phyloP scores from a whole-genome alignment of 2,329 filamentous ascomycete genomes.

The Colletotrichum navitas region DNA sequence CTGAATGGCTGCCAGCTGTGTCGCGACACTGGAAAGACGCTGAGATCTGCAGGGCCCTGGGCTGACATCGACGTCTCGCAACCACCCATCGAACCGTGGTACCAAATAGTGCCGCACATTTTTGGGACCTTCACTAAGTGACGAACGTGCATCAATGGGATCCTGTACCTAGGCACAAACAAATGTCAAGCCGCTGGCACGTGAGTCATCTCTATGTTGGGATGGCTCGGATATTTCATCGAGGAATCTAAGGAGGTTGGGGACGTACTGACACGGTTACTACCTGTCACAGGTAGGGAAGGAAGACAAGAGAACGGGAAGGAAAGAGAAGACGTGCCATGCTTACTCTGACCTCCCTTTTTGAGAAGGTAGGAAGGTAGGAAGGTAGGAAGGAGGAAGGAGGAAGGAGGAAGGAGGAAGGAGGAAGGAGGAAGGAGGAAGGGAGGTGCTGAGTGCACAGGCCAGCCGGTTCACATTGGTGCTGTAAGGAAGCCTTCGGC shows the following conservation, averaged over 20 bases:
- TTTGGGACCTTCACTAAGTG: conserved; percentile 66
- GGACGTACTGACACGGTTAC: neutral
- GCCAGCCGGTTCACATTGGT: neutral
- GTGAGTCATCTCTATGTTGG: too few relatives aligned
- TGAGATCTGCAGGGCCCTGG: conserved; percentile 66
- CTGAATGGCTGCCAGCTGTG: conserved; percentile 66
- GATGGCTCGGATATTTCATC: neutral
- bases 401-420: neutral
- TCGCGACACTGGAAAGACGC: conserved; percentile 60
- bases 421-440: neutral
- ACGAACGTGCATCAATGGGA: conserved; percentile 3
- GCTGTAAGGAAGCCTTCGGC: neutral
- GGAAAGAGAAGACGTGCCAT: neutral
- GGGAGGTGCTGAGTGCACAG: too few relatives aligned
- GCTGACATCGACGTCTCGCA: conserved; percentile 60
- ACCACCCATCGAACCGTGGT: conserved; percentile 57
- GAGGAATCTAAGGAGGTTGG: neutral
- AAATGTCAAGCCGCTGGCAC: neutral
- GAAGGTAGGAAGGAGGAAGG: neutral
- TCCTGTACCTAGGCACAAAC: too few relatives aligned
- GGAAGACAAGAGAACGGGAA: neutral
- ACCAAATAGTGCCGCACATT: conserved; percentile 61
- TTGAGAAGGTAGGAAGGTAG: neutral
- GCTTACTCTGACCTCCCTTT: neutral
- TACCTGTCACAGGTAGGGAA: neutral